These are phyloP conservation scores for Erigeron philadelphicus DNA, from an alignment of 140 eudicot species.

Conservation along the genomic window DNA sequence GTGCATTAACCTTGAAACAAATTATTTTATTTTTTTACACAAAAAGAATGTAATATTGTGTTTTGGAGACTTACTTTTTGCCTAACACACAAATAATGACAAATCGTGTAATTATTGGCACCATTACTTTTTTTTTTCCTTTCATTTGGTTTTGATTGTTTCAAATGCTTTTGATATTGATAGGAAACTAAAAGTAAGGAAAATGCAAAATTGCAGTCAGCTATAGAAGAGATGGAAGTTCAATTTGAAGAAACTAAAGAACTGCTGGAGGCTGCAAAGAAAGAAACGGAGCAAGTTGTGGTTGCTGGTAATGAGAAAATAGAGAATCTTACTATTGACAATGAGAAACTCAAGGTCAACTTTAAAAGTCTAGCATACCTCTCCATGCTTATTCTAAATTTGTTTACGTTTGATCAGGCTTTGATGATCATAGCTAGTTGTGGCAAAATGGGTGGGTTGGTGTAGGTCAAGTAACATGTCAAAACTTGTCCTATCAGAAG, in stretches of 20 bases:
- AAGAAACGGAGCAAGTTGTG: slow-evolving; percentile 41
- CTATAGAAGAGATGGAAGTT: slow-evolving; percentile 47
- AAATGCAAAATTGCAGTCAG: slow-evolving; percentile 39
- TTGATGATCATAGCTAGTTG: background rate
- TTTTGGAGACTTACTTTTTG: background rate
- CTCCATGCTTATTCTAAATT: background rate
- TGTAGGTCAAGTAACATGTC: background rate
- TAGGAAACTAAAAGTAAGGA: slow-evolving; percentile 62
- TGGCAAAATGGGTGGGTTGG: background rate
- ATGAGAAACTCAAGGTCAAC: slow-evolving; percentile 57
- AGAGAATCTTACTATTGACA: slow-evolving; percentile 44
- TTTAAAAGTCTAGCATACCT: slow-evolving; percentile 19
- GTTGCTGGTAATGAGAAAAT: slow-evolving; percentile 42
- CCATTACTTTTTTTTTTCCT: background rate
- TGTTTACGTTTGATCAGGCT: background rate
- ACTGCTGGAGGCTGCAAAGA: slow-evolving; percentile 40
- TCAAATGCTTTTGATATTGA: slow-evolving; percentile 25
- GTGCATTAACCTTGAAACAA: slow-evolving; percentile 15
- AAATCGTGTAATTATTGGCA: background rate
- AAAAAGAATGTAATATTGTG: background rate
- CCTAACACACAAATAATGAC: slow-evolving; percentile 10
- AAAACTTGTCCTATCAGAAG: background rate
- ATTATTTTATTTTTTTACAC: slow-evolving; percentile 1
- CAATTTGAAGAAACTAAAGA: slow-evolving; percentile 65
- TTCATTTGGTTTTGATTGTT: slow-evolving; percentile 9